These are phyloP conservation scores for Sophora flavescens DNA, from an alignment of 306 rosid genomes.

Conservation along the genomic window DNA sequence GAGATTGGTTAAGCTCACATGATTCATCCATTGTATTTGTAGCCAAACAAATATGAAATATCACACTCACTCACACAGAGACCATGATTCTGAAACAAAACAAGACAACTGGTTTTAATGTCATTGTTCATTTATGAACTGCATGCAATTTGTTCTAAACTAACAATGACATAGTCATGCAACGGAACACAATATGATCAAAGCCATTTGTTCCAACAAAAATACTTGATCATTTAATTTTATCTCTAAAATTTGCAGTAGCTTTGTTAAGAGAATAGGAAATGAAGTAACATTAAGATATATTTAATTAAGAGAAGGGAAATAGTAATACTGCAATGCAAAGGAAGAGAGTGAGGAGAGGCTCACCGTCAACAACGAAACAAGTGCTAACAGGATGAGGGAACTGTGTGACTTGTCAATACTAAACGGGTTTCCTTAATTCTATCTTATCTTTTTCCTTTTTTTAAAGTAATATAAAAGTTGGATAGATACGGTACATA, in stretches of 20 bases:
- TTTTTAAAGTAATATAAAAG: too few relatives aligned
- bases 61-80: background rate
- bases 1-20: conserved; percentile 36
- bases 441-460: too few relatives aligned
- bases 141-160: background rate
- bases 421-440: too few relatives aligned
- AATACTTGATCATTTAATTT: background rate
- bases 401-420: too few relatives aligned
- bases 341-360: background rate
- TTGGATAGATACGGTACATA: too few relatives aligned
- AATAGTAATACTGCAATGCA: background rate
- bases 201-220: background rate
- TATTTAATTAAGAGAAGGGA: background rate
- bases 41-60: background rate
- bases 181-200: background rate
- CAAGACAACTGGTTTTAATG: background rate
- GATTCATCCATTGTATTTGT: conserved; percentile 34
- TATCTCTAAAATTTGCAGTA: background rate
- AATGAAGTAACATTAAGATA: background rate
- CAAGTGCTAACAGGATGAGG: too few relatives aligned
- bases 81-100: conserved; percentile 20
- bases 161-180: background rate
- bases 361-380: too few relatives aligned
- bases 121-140: background rate
- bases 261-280: background rate